A percentile compares a stretch with the other conserved stretches of the same genome.
Evolutionary conservation across 495 filamentous ascomycete species (phyloP).

Genomic region (Cudoniella acicularis): DNA sequence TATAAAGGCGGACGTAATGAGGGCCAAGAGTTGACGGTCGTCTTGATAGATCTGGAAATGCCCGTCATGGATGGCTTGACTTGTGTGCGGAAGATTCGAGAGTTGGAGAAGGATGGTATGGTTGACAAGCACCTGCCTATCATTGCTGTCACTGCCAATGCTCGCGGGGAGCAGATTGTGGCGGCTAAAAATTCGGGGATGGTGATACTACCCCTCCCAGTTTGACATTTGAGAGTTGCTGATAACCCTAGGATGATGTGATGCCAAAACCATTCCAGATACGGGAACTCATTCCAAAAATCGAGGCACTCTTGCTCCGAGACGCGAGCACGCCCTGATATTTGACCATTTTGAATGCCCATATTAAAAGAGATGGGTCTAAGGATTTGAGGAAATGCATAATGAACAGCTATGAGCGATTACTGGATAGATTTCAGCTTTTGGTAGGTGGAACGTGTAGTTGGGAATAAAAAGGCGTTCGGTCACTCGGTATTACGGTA

Average conservation of each 20-base stretch:
- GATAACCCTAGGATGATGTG: slow-evolving; percentile 63
- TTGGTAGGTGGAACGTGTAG: too few relatives aligned
- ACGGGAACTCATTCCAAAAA: slow-evolving; percentile 65
- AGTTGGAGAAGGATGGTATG: slow-evolving; percentile 51
- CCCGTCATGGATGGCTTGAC: slow-evolving; percentile 80
- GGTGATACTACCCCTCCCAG: slow-evolving; percentile 51
- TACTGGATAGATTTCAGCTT: too few relatives aligned
- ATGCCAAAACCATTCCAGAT: slow-evolving; percentile 80
- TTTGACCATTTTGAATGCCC: too few relatives aligned
- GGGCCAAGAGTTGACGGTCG: slow-evolving; percentile 47
- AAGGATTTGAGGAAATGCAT: too few relatives aligned
- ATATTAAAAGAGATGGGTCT: too few relatives aligned
- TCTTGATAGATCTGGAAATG: slow-evolving; percentile 91
- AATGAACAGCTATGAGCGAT: too few relatives aligned
- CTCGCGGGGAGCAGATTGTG: slow-evolving; percentile 61
- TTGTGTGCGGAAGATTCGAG: slow-evolving; percentile 65
- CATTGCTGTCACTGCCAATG: slow-evolving; percentile 78
- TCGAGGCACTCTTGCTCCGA: slow-evolving; percentile 35
- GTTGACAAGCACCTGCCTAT: slow-evolving; percentile 64
- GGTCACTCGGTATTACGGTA: too few relatives aligned
- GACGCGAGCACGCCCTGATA: too few relatives aligned
- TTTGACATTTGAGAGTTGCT: slow-evolving; percentile 61
- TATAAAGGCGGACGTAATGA: slow-evolving; percentile 22
- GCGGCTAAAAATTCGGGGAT: slow-evolving; percentile 48
- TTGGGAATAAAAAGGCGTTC: too few relatives aligned